Evolutionary conservation across 2,329 filamentous ascomycete species (phyloP), one percentile per base, ranked within the genome.

Genomic region (Colletotrichum filicis): DNA sequence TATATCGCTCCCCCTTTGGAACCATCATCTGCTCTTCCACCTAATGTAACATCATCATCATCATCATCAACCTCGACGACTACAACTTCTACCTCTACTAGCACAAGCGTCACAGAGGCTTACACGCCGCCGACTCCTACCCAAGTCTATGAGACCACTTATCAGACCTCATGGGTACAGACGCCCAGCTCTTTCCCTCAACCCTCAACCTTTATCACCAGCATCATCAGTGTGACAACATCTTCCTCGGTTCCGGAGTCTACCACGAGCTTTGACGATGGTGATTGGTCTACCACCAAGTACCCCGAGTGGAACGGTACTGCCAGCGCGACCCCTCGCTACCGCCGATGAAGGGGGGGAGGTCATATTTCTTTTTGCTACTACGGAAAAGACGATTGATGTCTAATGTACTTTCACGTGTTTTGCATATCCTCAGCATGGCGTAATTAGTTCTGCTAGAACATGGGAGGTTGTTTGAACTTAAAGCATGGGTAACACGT

Each of bases 291-390:
- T 70, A 85, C 85, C 4, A 81, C 81, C 0, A 74, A 75, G 35
- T 87, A 87, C 66, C 84, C 84, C 3, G 56, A 83, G 0, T 86
- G 83, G 83, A 87, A 86, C 73, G 81, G 77, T 64, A 86, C 85
- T 2, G 72, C 77, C 35, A 65, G 62, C 37, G 62, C 52, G 24
- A 57, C 24, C 16, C 62, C 52, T 14, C 62, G 62, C 69, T 56
- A 16, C 77, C 69, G 37, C 77, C 76, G 22, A 28, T 59, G 30
- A 63, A 53, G 24, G 7, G 30, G 8, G 19, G 8, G 22, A 22
- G 22, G 8, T 0, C 7, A 2, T 1, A n/a, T 49, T 49, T 49
- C 8, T 6, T 19, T 22, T 22, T n/a, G 4, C 16, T 35, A 11
- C n/a, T 32, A 46, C 12, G 24, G 9, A 37, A 11, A 26, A 16